Base-by-base conservation (phyloP, 305 asterid species). In the Plantago coronopus region DNA sequence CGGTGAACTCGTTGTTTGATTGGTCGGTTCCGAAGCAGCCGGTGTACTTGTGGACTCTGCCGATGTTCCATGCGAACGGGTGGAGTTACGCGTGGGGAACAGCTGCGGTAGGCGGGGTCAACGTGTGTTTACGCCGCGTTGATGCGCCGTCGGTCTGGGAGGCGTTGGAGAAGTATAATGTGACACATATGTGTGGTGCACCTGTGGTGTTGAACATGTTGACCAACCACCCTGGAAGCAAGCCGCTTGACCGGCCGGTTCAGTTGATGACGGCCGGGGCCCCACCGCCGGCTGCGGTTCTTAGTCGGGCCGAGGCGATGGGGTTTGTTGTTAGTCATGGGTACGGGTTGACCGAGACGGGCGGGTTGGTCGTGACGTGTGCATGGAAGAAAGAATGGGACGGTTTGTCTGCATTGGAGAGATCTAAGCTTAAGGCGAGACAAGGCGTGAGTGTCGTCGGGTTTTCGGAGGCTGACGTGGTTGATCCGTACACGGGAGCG, bases 11-110 rank as follows among this genome's bases (percentile, higher is more conserved):
- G 0, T 27, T 83, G 51, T 37, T 79, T 0, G 79, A 79, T 15
- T 85, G 88, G 90, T 57, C 72, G 0, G 69, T 85, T 0, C 85
- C 90, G 0, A 72, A 75, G n/a, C 77, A 63, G 63, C 81, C 83
- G 0, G 80, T 83, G 14, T 83, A 75, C 61, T 55, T 85, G 11
- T 85, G 88, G 95, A 79, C 90, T 0, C 59, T 85, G 27, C 95
- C 95, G 0, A 81, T 85, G 78, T 85, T 85, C 61, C 95, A 85
- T 43, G 80, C 84, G 12, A 85, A 81, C 54, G 88, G 95, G n/a
- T 86, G 95, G 95, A 63, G 85, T 72, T 86, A 67, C 74, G 57
- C 86, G 0, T 87, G 95, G 95, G 82, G 77, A 6, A 71, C 77
- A 75, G 94, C 94, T 0, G 95, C 95, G 4, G 74, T 84, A 0